Percentiles rank a stretch among this genome's conserved stretches.
Evolutionary conservation across 306 rosid genomes (phyloP).

Genomic region (Fragaria iinumae): DNA sequence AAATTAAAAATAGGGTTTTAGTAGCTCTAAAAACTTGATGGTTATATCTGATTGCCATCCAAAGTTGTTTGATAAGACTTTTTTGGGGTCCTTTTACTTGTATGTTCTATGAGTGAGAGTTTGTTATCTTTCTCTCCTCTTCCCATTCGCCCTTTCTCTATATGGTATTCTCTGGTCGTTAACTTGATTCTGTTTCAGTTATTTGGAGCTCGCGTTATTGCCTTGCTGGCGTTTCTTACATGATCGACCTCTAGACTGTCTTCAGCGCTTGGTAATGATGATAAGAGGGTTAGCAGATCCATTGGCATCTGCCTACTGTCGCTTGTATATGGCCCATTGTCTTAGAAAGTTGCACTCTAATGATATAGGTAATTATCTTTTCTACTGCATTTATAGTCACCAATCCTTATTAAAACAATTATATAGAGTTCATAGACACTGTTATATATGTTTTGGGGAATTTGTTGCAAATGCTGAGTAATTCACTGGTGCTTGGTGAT

Average conservation of each 20-base stretch:
- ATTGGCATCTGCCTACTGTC: slow-evolving; percentile 83
- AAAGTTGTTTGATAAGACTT: not conserved
- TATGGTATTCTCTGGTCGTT: slow-evolving; percentile 18
- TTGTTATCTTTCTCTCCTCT: slow-evolving; percentile 9
- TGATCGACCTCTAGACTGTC: slow-evolving; percentile 59
- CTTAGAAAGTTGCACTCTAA: slow-evolving; percentile 67
- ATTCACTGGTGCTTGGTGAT: not conserved
- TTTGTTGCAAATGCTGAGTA: not conserved
- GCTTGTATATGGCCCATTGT: slow-evolving; percentile 67
- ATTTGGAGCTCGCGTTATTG: slow-evolving; percentile 89
- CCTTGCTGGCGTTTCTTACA: slow-evolving; percentile 84
- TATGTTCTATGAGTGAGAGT: not conserved
- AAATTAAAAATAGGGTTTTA: not conserved
- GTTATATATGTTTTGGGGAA: not conserved
- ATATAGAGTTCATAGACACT: not conserved
- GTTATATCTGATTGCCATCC: not conserved
- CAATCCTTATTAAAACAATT: not conserved
- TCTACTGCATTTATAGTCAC: not conserved
- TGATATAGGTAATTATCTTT: slow-evolving; percentile 58
- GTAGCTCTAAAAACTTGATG: not conserved
- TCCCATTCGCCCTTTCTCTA: not conserved
- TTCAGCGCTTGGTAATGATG: slow-evolving; percentile 83
- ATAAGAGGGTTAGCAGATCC: slow-evolving; percentile 89
- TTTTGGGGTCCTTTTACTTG: not conserved
- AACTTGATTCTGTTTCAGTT: slow-evolving; percentile 51